phyloP scores from a whole-genome alignment of 148 eudicot species.

The Vaccinium myrtillus region DNA sequence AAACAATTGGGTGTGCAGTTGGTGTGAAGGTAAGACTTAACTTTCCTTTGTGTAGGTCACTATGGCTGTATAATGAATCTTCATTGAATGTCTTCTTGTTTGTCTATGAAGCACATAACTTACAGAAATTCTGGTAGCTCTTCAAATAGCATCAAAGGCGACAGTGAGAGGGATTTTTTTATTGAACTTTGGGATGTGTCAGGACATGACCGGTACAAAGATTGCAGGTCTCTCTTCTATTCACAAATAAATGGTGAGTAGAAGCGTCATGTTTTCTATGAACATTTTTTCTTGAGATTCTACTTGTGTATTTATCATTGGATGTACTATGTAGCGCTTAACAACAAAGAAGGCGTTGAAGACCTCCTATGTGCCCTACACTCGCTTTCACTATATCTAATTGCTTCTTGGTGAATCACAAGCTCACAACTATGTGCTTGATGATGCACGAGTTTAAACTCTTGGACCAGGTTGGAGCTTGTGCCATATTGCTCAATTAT shows the following conservation, averaged over 20 bases:
- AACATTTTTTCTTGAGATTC: slow-evolving; percentile 7
- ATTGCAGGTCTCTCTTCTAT: slow-evolving; percentile 88
- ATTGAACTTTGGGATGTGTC: slow-evolving; percentile 94
- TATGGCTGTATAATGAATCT: background rate
- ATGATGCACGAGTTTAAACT: background rate
- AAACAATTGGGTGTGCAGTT: slow-evolving; percentile 86
- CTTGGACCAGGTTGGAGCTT: background rate
- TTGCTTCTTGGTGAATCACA: background rate
- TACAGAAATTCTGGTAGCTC: slow-evolving; percentile 81
- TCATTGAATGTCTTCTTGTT: slow-evolving; percentile 17
- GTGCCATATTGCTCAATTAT: background rate
- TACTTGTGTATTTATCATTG: background rate
- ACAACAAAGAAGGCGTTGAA: background rate
- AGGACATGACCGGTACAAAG: slow-evolving; percentile 95
- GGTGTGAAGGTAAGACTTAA: slow-evolving; percentile 62
- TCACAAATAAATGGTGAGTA: slow-evolving; percentile 77
- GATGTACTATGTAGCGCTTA: slow-evolving; percentile 2
- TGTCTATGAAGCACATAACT: slow-evolving; percentile 62
- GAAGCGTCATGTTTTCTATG: background rate
- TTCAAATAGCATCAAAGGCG: slow-evolving; percentile 77
- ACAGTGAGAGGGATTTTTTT: slow-evolving; percentile 80
- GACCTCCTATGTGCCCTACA: background rate
- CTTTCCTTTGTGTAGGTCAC: background rate
- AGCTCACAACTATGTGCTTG: background rate
- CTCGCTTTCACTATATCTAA: background rate